Evolutionary conservation across 108 stramenopile genomes (phyloP).

Genomic region (Nitzschia sp.): DNA sequence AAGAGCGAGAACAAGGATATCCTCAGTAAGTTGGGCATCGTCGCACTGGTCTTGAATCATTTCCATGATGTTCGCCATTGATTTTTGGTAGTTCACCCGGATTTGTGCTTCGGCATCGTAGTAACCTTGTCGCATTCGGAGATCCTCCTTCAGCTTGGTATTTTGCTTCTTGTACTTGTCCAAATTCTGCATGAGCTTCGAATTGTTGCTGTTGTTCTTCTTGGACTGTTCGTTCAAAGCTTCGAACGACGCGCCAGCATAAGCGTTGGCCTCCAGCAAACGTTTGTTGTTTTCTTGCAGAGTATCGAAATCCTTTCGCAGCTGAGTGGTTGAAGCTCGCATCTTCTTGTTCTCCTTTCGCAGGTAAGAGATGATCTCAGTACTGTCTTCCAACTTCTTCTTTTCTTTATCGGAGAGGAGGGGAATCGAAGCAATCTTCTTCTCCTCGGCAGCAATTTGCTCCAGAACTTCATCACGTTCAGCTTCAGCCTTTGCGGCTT

Average conservation of each 20-base stretch:
- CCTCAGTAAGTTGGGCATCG: constrained; percentile 61
- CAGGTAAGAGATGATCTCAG: constrained; percentile 53
- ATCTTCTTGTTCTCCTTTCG: constrained; percentile 63
- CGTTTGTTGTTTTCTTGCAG: constrained; percentile 60
- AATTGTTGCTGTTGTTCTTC: constrained; percentile 55
- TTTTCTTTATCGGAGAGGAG: constrained; percentile 39
- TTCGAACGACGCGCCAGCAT: constrained; percentile 60
- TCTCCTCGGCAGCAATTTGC: constrained; percentile 42
- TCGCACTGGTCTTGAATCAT: constrained; percentile 64
- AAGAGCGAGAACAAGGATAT: constrained; percentile 58
- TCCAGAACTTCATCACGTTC: constrained; percentile 37
- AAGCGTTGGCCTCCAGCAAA: constrained; percentile 61
- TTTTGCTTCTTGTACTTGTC: constrained; percentile 48
- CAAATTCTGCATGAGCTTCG: constrained; percentile 51
- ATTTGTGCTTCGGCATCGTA: constrained; percentile 73
- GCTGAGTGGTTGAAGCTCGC: constrained; percentile 30
- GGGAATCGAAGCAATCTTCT: constrained; percentile 39
- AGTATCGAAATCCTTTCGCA: constrained; percentile 52
- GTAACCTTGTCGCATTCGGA: constrained; percentile 67
- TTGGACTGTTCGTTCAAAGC: constrained; percentile 65
- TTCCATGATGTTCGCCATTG: constrained; percentile 61
- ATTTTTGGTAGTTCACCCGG: constrained; percentile 58
- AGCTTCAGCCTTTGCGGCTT: constrained; percentile 29
- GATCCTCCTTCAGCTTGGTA: constrained; percentile 62
- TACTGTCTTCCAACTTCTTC: constrained; percentile 47